Conservation (phyloP, 139 green algal species). For the Volvox reticuliferus region DNA sequence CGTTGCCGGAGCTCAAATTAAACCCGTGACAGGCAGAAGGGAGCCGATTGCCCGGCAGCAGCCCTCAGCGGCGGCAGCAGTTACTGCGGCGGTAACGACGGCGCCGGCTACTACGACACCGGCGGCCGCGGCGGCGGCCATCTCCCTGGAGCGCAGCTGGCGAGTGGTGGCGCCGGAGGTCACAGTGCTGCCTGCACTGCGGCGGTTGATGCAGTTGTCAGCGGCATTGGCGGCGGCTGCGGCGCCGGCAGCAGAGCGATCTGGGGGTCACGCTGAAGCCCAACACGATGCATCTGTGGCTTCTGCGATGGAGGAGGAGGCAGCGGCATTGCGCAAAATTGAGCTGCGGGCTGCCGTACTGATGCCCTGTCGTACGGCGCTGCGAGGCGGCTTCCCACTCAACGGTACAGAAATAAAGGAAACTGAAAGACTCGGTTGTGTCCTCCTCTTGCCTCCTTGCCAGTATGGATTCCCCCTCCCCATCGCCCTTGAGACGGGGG, state of each 20-base stretch:
- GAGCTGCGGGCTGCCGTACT: constrained; percentile 67
- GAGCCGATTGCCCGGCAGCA: too few species aligned
- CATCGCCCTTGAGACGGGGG: too few species aligned
- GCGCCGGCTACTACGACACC: not conserved
- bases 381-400: constrained; percentile 79
- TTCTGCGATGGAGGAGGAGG: not conserved
- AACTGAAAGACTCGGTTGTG: too few species aligned
- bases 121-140: not conserved
- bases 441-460: too few species aligned
- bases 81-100: not conserved
- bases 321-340: not conserved
- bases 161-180: not conserved
- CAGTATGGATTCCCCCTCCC: too few species aligned
- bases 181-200: constrained; percentile 2
- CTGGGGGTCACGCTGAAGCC: not conserved
- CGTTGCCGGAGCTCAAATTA: too few species aligned
- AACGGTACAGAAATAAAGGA: too few species aligned
- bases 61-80: not conserved
- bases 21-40: too few species aligned
- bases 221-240: not conserved
- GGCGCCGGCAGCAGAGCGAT: not conserved
- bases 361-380: constrained; percentile 64
- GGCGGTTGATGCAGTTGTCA: not conserved
- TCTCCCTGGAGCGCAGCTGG: not conserved
- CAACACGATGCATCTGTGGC: not conserved